phyloP scores from a whole-genome alignment of 2,329 filamentous ascomycete genomes.

The Septoria petroselini region DNA sequence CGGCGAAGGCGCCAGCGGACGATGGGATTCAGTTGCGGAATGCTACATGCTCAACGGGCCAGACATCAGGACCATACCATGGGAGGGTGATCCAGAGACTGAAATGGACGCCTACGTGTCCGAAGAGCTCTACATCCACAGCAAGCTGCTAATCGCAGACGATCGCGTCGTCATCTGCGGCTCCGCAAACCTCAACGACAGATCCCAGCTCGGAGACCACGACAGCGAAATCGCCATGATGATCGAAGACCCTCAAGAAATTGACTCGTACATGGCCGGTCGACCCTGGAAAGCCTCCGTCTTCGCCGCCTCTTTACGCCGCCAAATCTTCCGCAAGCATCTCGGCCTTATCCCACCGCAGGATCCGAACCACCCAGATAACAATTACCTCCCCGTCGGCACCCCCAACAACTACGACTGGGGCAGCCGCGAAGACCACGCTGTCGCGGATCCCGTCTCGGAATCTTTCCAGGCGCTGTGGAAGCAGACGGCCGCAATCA shows the following conservation, averaged over 20 bases:
- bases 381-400: slow-evolving; percentile 58
- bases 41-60: slow-evolving; percentile 80
- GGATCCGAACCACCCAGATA: slow-evolving; percentile 58
- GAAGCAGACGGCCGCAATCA: slow-evolving; percentile 67
- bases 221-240: slow-evolving; percentile 89
- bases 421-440: slow-evolving; percentile 45
- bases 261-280: slow-evolving; percentile 72
- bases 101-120: slow-evolving; percentile 63
- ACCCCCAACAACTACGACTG: slow-evolving; percentile 54
- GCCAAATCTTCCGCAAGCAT: slow-evolving; percentile 87
- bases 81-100: slow-evolving; percentile 52
- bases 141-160: slow-evolving; percentile 75
- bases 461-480: slow-evolving; percentile 68
- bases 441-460: slow-evolving; percentile 72
- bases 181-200: slow-evolving; percentile 66
- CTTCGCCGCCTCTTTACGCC: slow-evolving; percentile 76
- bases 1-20: slow-evolving; percentile 50
- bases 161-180: slow-evolving; percentile 80
- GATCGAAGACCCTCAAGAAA: slow-evolving; percentile 70
- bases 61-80: slow-evolving; percentile 63
- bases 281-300: slow-evolving; percentile 66
- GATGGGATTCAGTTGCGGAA: slow-evolving; percentile 72
- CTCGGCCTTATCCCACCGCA: slow-evolving; percentile 78
- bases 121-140: slow-evolving; percentile 63
- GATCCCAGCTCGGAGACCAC: slow-evolving; percentile 76